A percentile compares a stretch with the other conserved stretches of the same genome.
Evolutionary conservation across 805 yeast genomes (phyloP).

Genomic region (Ogataea henricii): DNA sequence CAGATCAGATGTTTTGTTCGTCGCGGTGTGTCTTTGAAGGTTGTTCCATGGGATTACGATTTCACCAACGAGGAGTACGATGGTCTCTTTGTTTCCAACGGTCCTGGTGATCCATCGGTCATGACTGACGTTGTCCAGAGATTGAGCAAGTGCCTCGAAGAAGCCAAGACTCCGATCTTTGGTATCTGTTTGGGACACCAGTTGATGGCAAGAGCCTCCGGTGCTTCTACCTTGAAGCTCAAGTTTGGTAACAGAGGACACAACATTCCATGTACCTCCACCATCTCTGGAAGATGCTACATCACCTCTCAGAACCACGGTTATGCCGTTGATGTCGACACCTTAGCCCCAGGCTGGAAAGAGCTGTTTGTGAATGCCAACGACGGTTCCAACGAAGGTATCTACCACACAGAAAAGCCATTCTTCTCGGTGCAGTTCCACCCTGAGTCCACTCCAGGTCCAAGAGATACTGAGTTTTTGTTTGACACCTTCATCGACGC

Average conservation of each 20-base stretch:
- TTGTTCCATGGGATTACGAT: slow-evolving; percentile 95
- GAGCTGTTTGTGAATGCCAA: slow-evolving; percentile 94
- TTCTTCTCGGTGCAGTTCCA: slow-evolving; percentile 98
- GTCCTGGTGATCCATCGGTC: slow-evolving; percentile 98
- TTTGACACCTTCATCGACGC: slow-evolving; percentile 90
- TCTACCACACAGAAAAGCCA: slow-evolving; percentile 84
- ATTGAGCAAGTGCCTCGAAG: slow-evolving; percentile 57
- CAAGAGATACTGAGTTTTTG: slow-evolving; percentile 96
- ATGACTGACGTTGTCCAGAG: slow-evolving; percentile 67
- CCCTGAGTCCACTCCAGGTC: slow-evolving; percentile 99
- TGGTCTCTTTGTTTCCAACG: slow-evolving; percentile 94
- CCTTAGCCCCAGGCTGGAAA: slow-evolving; percentile 82
- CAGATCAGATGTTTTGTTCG: slow-evolving; percentile 95
- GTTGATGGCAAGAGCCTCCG: slow-evolving; percentile 90
- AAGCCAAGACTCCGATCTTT: slow-evolving; percentile 82
- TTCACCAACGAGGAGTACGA: slow-evolving; percentile 80
- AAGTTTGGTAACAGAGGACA: slow-evolving; percentile 99
- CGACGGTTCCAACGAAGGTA: slow-evolving; percentile 98
- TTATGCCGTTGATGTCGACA: slow-evolving; percentile 85
- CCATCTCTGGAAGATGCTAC: slow-evolving; percentile 90
- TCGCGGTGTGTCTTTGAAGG: slow-evolving; percentile 94
- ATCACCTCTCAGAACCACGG: slow-evolving; percentile 99
- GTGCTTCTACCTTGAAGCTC: slow-evolving; percentile 88
- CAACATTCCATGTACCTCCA: slow-evolving; percentile 88
- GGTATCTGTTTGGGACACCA: slow-evolving; percentile 99